Conservation (phyloP, 345 rosid species). For the Pistacia integerrima region DNA sequence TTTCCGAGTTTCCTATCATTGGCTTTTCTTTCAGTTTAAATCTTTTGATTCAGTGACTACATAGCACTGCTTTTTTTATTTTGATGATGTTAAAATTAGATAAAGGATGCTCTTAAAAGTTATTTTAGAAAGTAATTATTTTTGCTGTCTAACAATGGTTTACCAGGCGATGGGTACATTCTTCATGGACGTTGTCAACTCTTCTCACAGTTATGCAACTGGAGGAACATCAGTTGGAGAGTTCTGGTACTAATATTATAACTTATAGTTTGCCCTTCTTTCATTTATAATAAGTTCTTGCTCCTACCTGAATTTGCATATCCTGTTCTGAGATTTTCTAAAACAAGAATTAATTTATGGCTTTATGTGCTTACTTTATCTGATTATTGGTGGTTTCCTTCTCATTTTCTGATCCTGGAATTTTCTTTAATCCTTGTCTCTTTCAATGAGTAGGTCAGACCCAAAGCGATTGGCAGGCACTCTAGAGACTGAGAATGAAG, state of each 20-base stretch:
- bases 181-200: conserved; percentile 85
- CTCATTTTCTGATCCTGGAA: background rate
- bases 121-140: background rate
- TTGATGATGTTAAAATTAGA: background rate
- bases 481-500: conserved; percentile 69
- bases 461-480: conserved; percentile 80
- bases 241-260: conserved; percentile 65
- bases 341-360: background rate
- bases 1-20: background rate
- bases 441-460: conserved; percentile 55
- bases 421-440: conserved; percentile 12
- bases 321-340: background rate
- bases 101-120: background rate
- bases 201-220: conserved; percentile 88
- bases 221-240: conserved; percentile 86
- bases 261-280: background rate
- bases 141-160: conserved; percentile 21
- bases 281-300: conserved; percentile 13
- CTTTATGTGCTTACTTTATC: background rate
- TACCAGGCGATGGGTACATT: conserved; percentile 66
- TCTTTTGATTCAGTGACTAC: background rate
- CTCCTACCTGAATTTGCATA: background rate
- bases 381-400: background rate
- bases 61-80: background rate
- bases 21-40: background rate